Evolutionary conservation across 306 rosid species (phyloP).

Genomic region (Trifolium repens): DNA sequence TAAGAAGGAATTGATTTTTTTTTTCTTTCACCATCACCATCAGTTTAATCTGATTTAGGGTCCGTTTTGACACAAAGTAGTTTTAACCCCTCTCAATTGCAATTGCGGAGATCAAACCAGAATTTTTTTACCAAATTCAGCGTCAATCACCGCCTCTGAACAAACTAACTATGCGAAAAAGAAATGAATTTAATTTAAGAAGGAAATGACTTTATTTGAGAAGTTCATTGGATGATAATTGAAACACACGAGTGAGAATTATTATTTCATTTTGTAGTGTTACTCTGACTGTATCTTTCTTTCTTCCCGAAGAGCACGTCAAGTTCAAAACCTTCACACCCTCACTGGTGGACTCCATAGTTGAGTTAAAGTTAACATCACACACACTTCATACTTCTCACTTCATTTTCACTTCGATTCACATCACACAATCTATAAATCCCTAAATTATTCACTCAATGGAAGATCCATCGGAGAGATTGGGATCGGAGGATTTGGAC

Average conservation of each 20-base stretch:
- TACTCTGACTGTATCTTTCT: neutral
- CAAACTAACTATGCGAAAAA: too few species aligned
- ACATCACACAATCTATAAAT: neutral
- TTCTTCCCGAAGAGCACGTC: neutral
- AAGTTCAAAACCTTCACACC: neutral
- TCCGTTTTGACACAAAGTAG: too few species aligned
- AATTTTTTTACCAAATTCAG: too few species aligned
- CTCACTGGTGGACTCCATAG: neutral
- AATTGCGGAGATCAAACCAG: too few species aligned
- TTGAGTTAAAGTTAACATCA: neutral
- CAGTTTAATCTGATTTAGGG: too few species aligned
- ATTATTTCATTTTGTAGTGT: neutral
- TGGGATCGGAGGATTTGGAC: constrained; percentile 63
- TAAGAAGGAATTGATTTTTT: too few species aligned
- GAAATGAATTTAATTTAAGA: too few species aligned
- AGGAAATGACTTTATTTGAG: too few species aligned
- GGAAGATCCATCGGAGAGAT: constrained; percentile 66
- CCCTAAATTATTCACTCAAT: constrained; percentile 36
- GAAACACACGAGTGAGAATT: neutral
- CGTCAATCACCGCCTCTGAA: too few species aligned
- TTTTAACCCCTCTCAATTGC: too few species aligned
- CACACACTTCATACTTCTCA: neutral
- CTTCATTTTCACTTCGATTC: neutral
- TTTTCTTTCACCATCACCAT: too few species aligned
- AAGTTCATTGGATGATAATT: neutral